Conservation (phyloP, 352 stramenopile genomes). For the Phytophthora crassamura region DNA sequence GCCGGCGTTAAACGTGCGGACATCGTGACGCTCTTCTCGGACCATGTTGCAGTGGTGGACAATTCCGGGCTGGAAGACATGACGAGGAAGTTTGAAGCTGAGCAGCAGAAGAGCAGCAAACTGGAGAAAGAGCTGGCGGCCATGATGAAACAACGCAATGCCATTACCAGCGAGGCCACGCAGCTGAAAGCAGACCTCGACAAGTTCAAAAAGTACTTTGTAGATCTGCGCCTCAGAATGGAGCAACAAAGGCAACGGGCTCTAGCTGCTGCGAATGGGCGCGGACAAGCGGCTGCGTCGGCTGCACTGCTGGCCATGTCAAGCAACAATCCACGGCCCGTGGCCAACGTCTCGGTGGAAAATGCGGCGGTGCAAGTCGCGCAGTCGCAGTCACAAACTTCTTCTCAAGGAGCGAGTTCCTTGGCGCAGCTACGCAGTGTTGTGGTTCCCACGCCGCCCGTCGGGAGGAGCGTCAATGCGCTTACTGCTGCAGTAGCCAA, state of each 20-base stretch:
- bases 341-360: no score
- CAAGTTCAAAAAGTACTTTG: slow-evolving; percentile 38
- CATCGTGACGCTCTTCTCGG: slow-evolving; percentile 66
- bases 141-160: slow-evolving; percentile 49
- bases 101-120: slow-evolving; percentile 53
- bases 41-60: slow-evolving; percentile 81
- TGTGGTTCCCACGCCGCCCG: not conserved
- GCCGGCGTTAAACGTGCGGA: slow-evolving; percentile 52
- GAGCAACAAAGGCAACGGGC: slow-evolving; percentile 9
- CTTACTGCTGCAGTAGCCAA: slow-evolving; percentile 25
- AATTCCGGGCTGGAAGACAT: slow-evolving; percentile 70
- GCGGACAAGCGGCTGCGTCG: not conserved
- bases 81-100: slow-evolving; percentile 62
- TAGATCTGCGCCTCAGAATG: slow-evolving; percentile 32
- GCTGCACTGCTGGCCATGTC: not conserved
- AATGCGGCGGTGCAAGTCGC: slow-evolving; percentile 1
- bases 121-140: slow-evolving; percentile 56
- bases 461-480: not conserved
- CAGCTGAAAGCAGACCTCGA: slow-evolving; percentile 31
- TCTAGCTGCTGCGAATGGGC: no score
- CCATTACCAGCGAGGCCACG: slow-evolving; percentile 29
- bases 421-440: no score
- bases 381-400: not conserved
- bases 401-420: not conserved
- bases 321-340: no score